Conservation (phyloP, 2,329 filamentous ascomycete genomes). For the Leptographium procerum region DNA sequence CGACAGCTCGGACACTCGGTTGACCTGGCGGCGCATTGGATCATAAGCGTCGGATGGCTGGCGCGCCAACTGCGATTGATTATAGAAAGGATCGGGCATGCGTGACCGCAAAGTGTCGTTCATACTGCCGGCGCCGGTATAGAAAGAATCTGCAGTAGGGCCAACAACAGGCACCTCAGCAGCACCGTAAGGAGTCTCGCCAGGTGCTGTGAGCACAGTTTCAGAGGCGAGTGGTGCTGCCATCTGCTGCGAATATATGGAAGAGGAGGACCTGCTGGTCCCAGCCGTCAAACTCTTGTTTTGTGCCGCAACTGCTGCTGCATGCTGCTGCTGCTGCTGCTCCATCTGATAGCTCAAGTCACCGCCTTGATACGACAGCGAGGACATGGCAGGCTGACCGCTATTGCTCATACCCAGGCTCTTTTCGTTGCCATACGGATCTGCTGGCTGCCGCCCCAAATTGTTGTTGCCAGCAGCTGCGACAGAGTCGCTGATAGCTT, state of each 20-base stretch:
- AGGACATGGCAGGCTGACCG: neutral
- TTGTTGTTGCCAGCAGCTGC: neutral
- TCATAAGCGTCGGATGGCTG: constrained; percentile 25
- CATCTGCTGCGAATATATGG: neutral
- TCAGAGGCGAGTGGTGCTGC: neutral
- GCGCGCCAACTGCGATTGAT: constrained; percentile 26
- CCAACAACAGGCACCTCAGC: neutral
- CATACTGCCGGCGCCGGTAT: neutral
- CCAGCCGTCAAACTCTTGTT: neutral
- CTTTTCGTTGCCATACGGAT: neutral
- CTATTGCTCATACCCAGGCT: neutral
- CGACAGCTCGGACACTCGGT: constrained; percentile 39
- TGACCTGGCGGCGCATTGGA: constrained; percentile 22
- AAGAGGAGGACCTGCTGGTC: neutral
- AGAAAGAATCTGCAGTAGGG: neutral
- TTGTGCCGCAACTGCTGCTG: neutral
- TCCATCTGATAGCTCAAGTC: neutral
- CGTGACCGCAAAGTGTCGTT: constrained; percentile 22
- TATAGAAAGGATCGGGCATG: constrained; percentile 26
- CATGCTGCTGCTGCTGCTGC: neutral
- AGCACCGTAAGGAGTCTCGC: neutral
- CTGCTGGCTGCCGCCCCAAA: neutral
- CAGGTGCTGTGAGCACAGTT: neutral
- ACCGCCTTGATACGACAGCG: neutral
- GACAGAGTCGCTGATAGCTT: neutral